Base-by-base conservation (phyloP, 2,329 filamentous ascomycete genomes). In the Penicillium digitatum region DNA sequence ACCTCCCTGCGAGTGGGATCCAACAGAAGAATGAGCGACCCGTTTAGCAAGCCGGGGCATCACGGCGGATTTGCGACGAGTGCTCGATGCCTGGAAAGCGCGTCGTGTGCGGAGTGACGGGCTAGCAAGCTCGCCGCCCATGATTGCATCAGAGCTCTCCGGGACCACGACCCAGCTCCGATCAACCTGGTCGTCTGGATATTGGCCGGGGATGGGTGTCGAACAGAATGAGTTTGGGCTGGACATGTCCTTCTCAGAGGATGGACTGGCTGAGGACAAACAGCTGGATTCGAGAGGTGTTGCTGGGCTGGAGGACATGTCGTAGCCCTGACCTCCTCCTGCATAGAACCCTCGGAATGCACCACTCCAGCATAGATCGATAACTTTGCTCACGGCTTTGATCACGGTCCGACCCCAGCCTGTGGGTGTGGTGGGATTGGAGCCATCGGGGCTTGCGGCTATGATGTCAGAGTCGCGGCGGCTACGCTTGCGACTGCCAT, bases 331-430 rank as follows among this genome's bases (percentile, higher is more conserved):
- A 9, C 92, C 93, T 3, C 88, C 90, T 8, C 92, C 93, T 12
- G 92, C 90, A 58, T 92, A 86, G 71, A 96, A 96, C 0, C 92
- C 92, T 52, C 82, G 82, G 67, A 96, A 95, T 0, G 88, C 83
- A 24, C 69, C 77, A 4, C 77, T 72, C 70, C 79, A 89, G 76
- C 92, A 96, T 65, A 96, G 94, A 62, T 91, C 83, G 82, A 90
- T 91, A 0, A 95, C 85, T 66, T 87, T 93, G 18, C 89, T 75
- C 3, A 78, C 75, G 5, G 74, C 69, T 31, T 71, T 73, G 44
- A 78, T 71, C 7, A 78, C 72, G 1, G 75, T 66, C 32, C 67
- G 72, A 27, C 74, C 70, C 73, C 76, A 76, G 35, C 74, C 70
- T 27, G 66, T 54, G 27, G 62, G 59, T 12, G 56, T 59, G 7